Percentiles rank a stretch among this genome's conserved stretches.
Conservation (phyloP, 1,284 basidiomycete genomes). For the Ceratobasidium sp. region DNA sequence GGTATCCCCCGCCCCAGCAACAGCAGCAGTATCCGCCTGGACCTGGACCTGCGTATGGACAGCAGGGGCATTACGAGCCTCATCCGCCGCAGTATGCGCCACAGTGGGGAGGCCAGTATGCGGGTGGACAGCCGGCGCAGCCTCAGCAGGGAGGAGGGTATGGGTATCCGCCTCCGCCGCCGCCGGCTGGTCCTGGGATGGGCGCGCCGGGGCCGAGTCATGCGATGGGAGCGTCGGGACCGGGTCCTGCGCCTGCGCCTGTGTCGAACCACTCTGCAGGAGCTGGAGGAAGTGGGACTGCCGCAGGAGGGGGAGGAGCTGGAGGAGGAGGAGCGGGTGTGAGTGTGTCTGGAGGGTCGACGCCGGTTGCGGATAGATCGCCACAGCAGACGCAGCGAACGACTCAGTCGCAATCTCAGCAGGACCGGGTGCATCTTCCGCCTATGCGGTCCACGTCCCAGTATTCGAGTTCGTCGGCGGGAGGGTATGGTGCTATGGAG, state of each 20-base stretch:
- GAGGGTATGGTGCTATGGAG: conserved; percentile 4
- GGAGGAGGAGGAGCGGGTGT: not conserved
- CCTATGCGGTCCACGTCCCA: conserved; percentile 33
- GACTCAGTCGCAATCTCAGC: not conserved
- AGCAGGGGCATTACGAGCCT: conserved; percentile 41
- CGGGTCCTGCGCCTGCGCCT: not conserved
- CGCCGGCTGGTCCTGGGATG: not conserved
- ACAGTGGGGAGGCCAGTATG: conserved; percentile 16
- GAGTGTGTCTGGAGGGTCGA: conserved; percentile 18
- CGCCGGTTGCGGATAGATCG: conserved; percentile 27
- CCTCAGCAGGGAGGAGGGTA: conserved; percentile 10
- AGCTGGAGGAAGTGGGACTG: not conserved
- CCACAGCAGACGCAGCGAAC: conserved; percentile 26
- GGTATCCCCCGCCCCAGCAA: conserved; percentile 31
- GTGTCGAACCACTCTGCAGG: not conserved
- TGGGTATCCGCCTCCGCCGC: conserved; percentile 16
- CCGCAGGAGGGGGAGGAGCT: not conserved
- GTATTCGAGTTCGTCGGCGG: not conserved
- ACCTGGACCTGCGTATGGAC: conserved; percentile 27
- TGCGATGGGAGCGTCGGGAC: not conserved
- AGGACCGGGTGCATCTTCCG: conserved; percentile 43
- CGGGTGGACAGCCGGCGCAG: not conserved
- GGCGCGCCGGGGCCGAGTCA: not conserved
- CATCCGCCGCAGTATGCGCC: conserved; percentile 35
- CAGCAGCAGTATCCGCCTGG: conserved; percentile 42